A percentile compares a stretch with the other conserved stretches of the same genome.
These are phyloP conservation scores for Tarenaya hassleriana DNA, from an alignment of 345 rosid species.

Conservation along the genomic window DNA sequence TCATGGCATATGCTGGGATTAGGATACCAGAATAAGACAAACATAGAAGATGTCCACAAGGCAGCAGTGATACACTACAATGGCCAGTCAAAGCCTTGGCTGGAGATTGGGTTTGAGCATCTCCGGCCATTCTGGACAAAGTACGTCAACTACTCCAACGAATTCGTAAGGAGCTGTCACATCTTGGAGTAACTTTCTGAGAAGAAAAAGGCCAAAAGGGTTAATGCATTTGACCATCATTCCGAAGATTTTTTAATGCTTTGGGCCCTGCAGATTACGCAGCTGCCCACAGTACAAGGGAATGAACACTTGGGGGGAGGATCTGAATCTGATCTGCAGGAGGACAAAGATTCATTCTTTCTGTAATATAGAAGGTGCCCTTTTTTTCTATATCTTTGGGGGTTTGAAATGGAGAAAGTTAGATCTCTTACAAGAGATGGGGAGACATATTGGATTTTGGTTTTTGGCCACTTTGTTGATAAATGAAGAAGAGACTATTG, in stretches of 20 bases:
- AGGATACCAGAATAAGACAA: constrained; percentile 84
- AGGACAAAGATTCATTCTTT: constrained; percentile 22
- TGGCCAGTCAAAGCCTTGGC: constrained; percentile 98
- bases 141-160: constrained; percentile 81
- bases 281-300: too few species aligned
- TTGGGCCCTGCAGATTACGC: constrained; percentile 20
- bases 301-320: not conserved
- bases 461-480: not conserved
- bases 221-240: too few species aligned
- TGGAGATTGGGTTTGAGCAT: constrained; percentile 92
- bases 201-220: too few species aligned
- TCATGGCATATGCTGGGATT: constrained; percentile 99
- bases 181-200: constrained; percentile 79
- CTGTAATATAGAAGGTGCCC: constrained; percentile 21
- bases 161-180: constrained; percentile 88
- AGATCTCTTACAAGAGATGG: constrained; percentile 18
- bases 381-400: constrained; percentile 22
- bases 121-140: constrained; percentile 97
- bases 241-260: too few species aligned
- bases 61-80: constrained; percentile 97
- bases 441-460: constrained; percentile 24
- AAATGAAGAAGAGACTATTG: constrained; percentile 15
- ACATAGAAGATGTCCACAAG: constrained; percentile 49
- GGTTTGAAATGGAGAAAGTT: constrained; percentile 8
- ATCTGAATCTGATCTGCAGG: not conserved